These are phyloP conservation scores for Cicer bijugum DNA, from an alignment of 306 rosid genomes.

Conservation along the genomic window DNA sequence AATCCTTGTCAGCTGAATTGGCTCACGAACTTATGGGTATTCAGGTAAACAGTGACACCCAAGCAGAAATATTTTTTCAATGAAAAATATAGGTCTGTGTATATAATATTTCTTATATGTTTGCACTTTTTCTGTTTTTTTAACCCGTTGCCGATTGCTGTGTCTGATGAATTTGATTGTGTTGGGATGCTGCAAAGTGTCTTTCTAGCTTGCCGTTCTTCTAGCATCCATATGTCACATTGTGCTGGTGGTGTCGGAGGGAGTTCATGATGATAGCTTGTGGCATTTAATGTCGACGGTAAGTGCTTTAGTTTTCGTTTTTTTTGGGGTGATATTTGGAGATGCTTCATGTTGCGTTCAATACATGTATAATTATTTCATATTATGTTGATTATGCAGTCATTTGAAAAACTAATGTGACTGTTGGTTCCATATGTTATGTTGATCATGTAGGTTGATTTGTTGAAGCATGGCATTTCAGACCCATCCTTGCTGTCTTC, in stretches of 20 bases:
- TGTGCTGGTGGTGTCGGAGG: conserved; percentile 84
- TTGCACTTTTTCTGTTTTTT: background rate
- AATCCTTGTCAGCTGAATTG: conserved; percentile 77
- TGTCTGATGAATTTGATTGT: conserved; percentile 49
- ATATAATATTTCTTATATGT: background rate
- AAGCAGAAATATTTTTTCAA: background rate
- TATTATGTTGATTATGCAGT: background rate
- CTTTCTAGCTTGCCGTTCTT: conserved; percentile 80
- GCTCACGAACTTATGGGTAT: conserved; percentile 83
- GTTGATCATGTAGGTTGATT: conserved; percentile 66
- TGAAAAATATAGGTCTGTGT: background rate
- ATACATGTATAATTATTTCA: conserved; percentile 5
- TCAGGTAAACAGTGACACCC: conserved; percentile 60
- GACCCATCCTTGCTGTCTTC: conserved; percentile 68
- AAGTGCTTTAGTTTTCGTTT: conserved; percentile 24
- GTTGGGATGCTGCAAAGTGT: conserved; percentile 68
- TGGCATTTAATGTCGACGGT: conserved; percentile 91
- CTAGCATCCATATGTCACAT: conserved; percentile 77
- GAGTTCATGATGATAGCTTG: conserved; percentile 72
- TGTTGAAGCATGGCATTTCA: conserved; percentile 84
- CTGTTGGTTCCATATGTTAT: conserved; percentile 24
- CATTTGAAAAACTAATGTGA: background rate
- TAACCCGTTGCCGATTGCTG: background rate
- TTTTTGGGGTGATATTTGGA: background rate
- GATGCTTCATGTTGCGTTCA: conserved; percentile 26